phyloP scores from a whole-genome alignment of 2,329 filamentous ascomycete genomes.

The Chrysosphaeria jannelii region DNA sequence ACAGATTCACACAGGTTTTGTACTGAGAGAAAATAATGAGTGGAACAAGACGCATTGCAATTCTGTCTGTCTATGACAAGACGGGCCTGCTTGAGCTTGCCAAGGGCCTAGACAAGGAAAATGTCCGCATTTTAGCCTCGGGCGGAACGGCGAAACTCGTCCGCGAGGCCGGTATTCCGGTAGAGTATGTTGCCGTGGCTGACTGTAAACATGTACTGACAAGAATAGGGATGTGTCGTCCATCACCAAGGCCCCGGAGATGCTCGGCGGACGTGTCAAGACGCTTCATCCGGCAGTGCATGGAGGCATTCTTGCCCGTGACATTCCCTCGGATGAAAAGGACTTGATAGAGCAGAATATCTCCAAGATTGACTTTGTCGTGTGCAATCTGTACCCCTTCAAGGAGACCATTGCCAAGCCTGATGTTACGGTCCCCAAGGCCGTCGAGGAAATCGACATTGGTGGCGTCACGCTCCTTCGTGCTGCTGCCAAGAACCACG shows the following conservation, averaged over 20 bases:
- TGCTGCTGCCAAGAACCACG: slow-evolving; percentile 93
- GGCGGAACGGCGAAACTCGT: slow-evolving; percentile 93
- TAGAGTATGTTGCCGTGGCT: slow-evolving; percentile 41
- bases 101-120: slow-evolving; percentile 64
- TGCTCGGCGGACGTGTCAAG: slow-evolving; percentile 55
- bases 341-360: slow-evolving; percentile 89
- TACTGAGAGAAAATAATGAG: not conserved
- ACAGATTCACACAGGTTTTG: too few species aligned
- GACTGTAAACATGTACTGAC: not conserved
- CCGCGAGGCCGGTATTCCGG: slow-evolving; percentile 77
- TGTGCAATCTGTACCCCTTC: slow-evolving; percentile 98
- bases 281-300: slow-evolving; percentile 87
- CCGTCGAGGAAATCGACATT: slow-evolving; percentile 97
- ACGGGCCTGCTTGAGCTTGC: slow-evolving; percentile 78
- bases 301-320: slow-evolving; percentile 70
- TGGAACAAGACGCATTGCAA: slow-evolving; percentile 33
- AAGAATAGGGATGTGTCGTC: slow-evolving; percentile 69
- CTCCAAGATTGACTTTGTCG: slow-evolving; percentile 77
- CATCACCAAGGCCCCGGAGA: slow-evolving; percentile 90
- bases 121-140: slow-evolving; percentile 79
- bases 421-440: slow-evolving; percentile 87
- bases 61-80: slow-evolving; percentile 97
- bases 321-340: slow-evolving; percentile 87
- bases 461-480: slow-evolving; percentile 89
- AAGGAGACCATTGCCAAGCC: slow-evolving; percentile 93